phyloP scores from a whole-genome alignment of 2,329 filamentous ascomycete species.

The Aureobasidium pullulans region DNA sequence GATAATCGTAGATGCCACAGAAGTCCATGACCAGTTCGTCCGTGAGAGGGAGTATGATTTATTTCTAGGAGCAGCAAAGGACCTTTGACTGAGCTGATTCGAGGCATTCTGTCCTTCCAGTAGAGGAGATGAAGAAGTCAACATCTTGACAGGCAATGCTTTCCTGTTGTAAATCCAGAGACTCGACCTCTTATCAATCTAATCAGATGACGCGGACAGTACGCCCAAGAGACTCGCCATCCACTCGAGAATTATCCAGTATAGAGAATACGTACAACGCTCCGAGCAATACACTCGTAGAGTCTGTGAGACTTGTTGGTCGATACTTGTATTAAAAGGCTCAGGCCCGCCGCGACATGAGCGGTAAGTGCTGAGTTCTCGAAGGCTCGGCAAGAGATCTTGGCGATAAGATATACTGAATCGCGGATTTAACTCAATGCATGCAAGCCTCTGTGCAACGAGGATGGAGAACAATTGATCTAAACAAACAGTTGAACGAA shows the following conservation, averaged over 20 bases:
- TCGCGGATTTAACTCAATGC: neutral
- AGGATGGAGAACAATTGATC: too few species aligned
- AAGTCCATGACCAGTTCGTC: neutral
- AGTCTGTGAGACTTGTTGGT: too few species aligned
- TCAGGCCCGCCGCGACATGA: neutral
- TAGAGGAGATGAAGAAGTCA: neutral
- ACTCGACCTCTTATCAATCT: slow-evolving; percentile 1
- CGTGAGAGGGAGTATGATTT: neutral
- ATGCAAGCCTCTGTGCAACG: neutral
- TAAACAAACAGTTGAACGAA: too few species aligned
- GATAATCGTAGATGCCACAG: neutral
- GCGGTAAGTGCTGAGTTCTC: neutral
- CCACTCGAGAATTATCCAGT: too few species aligned
- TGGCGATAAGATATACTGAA: slow-evolving; percentile 5
- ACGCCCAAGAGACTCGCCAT: neutral
- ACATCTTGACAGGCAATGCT: neutral
- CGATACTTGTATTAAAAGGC: neutral
- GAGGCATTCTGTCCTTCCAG: neutral
- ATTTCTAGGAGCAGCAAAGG: neutral
- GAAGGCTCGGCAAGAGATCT: neutral
- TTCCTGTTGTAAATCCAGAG: too few species aligned
- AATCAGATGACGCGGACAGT: slow-evolving; percentile 4
- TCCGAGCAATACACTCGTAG: neutral
- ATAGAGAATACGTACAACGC: too few species aligned
- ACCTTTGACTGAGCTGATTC: neutral